Conservation (phyloP, 768 basidiomycete species). For the Suillus brevipes region DNA sequence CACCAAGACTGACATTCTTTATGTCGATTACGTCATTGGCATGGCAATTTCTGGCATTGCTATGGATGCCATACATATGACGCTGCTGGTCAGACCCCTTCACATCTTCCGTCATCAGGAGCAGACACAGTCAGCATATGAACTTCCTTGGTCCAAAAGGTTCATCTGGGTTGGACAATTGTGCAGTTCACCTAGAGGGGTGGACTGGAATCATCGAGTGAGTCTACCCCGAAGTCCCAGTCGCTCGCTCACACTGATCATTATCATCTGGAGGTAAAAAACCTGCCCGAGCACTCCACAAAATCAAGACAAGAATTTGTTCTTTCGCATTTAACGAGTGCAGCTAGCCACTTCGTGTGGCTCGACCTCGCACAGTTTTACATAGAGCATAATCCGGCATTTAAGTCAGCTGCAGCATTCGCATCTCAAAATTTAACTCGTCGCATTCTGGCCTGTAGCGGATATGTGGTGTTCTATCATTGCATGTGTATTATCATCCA, state of each 20-base stretch:
- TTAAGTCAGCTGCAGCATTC: conserved; percentile 7
- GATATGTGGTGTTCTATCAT: neutral
- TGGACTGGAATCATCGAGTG: conserved; percentile 38
- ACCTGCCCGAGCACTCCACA: conserved; percentile 9
- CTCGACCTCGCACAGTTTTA: conserved; percentile 18
- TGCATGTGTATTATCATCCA: neutral
- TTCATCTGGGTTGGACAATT: conserved; percentile 34
- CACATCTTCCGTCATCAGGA: conserved; percentile 21
- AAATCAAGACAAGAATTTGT: conserved; percentile 27
- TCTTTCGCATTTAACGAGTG: conserved; percentile 14
- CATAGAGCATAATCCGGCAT: conserved; percentile 13
- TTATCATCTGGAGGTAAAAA: neutral
- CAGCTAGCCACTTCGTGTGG: conserved; percentile 13
- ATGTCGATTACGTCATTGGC: conserved; percentile 8
- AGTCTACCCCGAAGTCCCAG: conserved; percentile 18
- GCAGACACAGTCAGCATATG: conserved; percentile 12
- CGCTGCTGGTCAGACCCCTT: conserved; percentile 31
- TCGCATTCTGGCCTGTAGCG: neutral
- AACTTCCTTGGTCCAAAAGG: conserved; percentile 19
- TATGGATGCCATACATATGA: conserved; percentile 28
- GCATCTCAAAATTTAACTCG: conserved; percentile 1
- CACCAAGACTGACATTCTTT: neutral
- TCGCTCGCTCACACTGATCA: neutral
- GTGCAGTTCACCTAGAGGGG: conserved; percentile 33
- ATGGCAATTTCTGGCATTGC: conserved; percentile 19